phyloP scores from a whole-genome alignment of 1,284 basidiomycete genomes.

The Sanghuangporus weigelae region DNA sequence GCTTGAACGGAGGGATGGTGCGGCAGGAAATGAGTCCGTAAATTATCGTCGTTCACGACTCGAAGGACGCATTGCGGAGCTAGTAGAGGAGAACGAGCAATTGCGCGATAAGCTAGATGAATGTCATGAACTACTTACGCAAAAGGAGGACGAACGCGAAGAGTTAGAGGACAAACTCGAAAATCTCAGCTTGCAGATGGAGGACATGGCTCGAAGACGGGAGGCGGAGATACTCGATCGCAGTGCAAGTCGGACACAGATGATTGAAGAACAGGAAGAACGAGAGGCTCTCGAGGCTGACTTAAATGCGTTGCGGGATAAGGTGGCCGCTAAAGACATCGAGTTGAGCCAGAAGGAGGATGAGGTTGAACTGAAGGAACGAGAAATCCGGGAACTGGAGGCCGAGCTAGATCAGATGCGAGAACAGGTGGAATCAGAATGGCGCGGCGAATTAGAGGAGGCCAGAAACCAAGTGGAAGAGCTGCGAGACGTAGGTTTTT shows the following conservation, averaged over 20 bases:
- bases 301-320: constrained; percentile 66
- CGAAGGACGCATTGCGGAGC: constrained; percentile 45
- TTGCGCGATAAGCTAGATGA: constrained; percentile 55
- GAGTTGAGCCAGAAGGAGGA: constrained; percentile 80
- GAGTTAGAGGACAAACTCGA: constrained; percentile 63
- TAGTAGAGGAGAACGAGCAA: constrained; percentile 64
- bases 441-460: constrained; percentile 75
- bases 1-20: constrained; percentile 44
- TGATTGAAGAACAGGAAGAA: constrained; percentile 64
- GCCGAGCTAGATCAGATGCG: constrained; percentile 64
- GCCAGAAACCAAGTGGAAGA: constrained; percentile 66
- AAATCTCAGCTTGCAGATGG: constrained; percentile 57
- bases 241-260: constrained; percentile 62
- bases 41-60: constrained; percentile 24
- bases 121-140: constrained; percentile 48
- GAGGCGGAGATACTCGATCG: constrained; percentile 61
- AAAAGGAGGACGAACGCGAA: constrained; percentile 65
- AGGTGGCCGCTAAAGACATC: constrained; percentile 70
- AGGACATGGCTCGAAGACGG: constrained; percentile 56
- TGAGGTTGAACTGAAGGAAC: constrained; percentile 68
- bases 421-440: constrained; percentile 66
- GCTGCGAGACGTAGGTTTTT: constrained; percentile 58
- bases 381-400: constrained; percentile 66
- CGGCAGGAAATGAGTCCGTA: background rate
- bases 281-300: constrained; percentile 70